Evolutionary conservation across 116 monocot species (phyloP).

Genomic region (Trichopus zeylanicus): DNA sequence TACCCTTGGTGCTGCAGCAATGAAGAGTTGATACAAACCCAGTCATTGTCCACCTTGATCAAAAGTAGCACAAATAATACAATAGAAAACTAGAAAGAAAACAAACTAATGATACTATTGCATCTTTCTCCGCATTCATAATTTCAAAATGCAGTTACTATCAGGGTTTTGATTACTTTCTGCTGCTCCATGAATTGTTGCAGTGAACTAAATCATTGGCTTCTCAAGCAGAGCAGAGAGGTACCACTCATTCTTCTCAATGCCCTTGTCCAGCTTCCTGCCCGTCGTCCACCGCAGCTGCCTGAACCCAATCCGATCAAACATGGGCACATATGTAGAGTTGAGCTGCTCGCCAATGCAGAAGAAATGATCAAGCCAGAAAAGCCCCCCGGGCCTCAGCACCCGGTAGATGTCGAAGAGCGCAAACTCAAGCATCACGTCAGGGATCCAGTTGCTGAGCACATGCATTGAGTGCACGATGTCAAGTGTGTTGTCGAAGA

Average conservation of each 20-base stretch:
- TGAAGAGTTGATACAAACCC: too few species aligned
- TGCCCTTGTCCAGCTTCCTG: conserved; percentile 17
- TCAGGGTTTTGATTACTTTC: too few species aligned
- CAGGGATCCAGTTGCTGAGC: conserved; percentile 54
- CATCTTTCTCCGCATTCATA: too few species aligned
- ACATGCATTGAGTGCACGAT: conserved; percentile 54
- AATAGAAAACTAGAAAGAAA: too few species aligned
- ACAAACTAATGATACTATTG: too few species aligned
- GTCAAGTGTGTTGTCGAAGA: conserved; percentile 66
- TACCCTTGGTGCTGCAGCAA: too few species aligned
- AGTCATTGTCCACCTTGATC: too few species aligned
- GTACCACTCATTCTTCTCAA: conserved; percentile 16
- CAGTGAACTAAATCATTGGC: conserved; percentile 20
- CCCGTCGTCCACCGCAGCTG: conserved; percentile 11
- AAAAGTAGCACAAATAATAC: too few species aligned
- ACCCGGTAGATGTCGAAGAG: conserved; percentile 33
- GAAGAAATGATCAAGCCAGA: conserved; percentile 30
- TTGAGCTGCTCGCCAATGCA: conserved; percentile 17
- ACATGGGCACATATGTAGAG: conserved; percentile 10
- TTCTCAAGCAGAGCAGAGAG: conserved; percentile 20
- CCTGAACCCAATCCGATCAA: conserved; percentile 16
- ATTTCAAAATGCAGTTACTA: too few species aligned
- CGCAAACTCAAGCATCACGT: conserved; percentile 36
- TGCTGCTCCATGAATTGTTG: too few species aligned
- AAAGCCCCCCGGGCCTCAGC: conserved; percentile 17